Base-by-base conservation (phyloP, 2,329 filamentous ascomycete species). In the Penicillium sp. region DNA sequence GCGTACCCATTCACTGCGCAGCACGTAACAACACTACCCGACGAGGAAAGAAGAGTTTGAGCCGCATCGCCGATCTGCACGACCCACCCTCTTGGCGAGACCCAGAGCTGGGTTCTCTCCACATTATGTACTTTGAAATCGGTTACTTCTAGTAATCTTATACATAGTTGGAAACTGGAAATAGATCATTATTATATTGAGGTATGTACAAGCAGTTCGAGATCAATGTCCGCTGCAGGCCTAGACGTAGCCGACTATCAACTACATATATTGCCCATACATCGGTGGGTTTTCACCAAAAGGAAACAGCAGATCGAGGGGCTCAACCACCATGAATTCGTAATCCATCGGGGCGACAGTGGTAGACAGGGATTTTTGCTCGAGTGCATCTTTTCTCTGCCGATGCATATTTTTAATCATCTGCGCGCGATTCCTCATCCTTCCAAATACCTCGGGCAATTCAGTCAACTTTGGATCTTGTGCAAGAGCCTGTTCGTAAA, bases 41-140 rank as follows among this genome's bases (percentile, higher is more conserved):
- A 19, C 10, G 10, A 23, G 19, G 5, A 3, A n/a, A 16, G 10
- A 44, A 4, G 2, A 44, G 9, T 31, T 33, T 83, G 81, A 10
- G 81, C 80, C 2, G 79, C 74, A 62, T 82, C 80, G 8, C 81
- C 81, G 29, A 83, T 75, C 4, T 81, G 67, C 21, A 79, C 72
- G 47, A 80, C 77, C 10, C 78, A 71, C 16, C 72, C 70, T 4
- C 67, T 65, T 3, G 74, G 68, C 68, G 76, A 82, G 57, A 73
- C 75, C 81, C 81, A 64, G 21, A 50, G 40, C 9, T 50, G 50
- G 11, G 52, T 7, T 60, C 51, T 34, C 56, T 47, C 57, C 61
- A 59, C 52, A 47, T 52, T 4, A 55, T 39, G 6, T 21, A 39
- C 36, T 21, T 47, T 54, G 9, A 46, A 58, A n/a, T 52, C 29